These are phyloP conservation scores for Mycena capillaripes DNA, from an alignment of 768 basidiomycete genomes.

Conservation along the genomic window DNA sequence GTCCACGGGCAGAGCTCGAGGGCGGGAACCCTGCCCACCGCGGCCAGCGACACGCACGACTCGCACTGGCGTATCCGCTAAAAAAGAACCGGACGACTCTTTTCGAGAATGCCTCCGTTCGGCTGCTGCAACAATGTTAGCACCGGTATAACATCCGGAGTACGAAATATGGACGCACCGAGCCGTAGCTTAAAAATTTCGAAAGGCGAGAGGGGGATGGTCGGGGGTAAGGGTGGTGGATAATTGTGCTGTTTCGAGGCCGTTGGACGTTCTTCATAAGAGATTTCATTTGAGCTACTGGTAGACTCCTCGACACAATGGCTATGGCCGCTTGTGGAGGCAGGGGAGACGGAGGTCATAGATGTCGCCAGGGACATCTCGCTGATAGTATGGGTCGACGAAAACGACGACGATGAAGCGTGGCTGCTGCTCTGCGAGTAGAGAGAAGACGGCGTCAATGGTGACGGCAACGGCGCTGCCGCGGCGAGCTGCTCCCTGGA, in stretches of 20 bases:
- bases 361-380: constrained; percentile 8
- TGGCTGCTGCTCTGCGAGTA: not conserved
- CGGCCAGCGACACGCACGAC: constrained; percentile 27
- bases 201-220: constrained; percentile 2
- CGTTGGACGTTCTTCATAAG: not conserved
- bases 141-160: not conserved
- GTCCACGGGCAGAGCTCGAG: constrained; percentile 13
- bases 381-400: constrained; percentile 5
- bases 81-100: not conserved
- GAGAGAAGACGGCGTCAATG: not conserved
- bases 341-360: constrained; percentile 10
- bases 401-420: constrained; percentile 11
- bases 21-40: constrained; percentile 32
- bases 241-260: not conserved
- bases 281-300: no score
- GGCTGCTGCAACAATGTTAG: not conserved
- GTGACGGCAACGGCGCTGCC: not conserved
- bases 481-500: constrained; percentile 13
- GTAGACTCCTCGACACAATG: not conserved
- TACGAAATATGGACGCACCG: not conserved
- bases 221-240: not conserved
- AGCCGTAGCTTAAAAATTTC: constrained; percentile 18
- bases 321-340: not conserved
- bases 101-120: constrained; percentile 1
- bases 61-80: not conserved